Evolutionary conservation across 176 grass and related monocot species (phyloP), one percentile per base, ranked within the genome.

Genomic region (Oryza punctata): DNA sequence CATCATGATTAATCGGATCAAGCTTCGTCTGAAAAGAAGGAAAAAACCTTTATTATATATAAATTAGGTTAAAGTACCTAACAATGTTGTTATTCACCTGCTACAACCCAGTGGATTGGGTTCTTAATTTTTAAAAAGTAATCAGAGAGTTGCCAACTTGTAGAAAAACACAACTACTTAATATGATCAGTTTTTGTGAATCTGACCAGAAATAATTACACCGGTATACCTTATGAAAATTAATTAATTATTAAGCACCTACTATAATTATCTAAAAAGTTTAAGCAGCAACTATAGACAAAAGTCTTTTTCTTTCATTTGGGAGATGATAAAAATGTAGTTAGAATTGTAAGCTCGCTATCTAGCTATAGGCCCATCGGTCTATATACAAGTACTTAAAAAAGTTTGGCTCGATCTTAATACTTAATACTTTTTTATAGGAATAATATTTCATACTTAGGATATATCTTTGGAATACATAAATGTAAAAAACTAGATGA

Each of bases 81-180:
- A 61, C 21, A 23, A 61, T 24, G 8, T 38, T 38, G 61, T 38
- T 37, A 66, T 28, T 82, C 86, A 82, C 65, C 86, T 65, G 41
- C 85, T 87, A 60, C 45, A 75, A 16, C 37, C 21, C 49, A 63
- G 19, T 44, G 19, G 63, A 19, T 16, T 28, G 78, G 47, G 33
- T 43, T 43, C 26, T 81, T 21, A 57, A n/a, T 57, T 54, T 0
- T 67, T 80, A 57, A 26, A 49, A 50, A 37, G 5, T 12, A 65
- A 73, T 40, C 6, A 7, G 33, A 7, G 33, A 44, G 9, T 25
- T 72, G 67, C 19, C 27, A 45, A 24, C 18, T 24, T 24, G 12
- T 43, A 10, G 7, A 60, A 60, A 60, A 61, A 61, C n/a, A 61
- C n/a, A 11, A 61, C 11, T 11, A 11, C 10, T 60, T 3, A 10